phyloP scores from a whole-genome alignment of 768 basidiomycete genomes.

The Tulasnella sp. region DNA sequence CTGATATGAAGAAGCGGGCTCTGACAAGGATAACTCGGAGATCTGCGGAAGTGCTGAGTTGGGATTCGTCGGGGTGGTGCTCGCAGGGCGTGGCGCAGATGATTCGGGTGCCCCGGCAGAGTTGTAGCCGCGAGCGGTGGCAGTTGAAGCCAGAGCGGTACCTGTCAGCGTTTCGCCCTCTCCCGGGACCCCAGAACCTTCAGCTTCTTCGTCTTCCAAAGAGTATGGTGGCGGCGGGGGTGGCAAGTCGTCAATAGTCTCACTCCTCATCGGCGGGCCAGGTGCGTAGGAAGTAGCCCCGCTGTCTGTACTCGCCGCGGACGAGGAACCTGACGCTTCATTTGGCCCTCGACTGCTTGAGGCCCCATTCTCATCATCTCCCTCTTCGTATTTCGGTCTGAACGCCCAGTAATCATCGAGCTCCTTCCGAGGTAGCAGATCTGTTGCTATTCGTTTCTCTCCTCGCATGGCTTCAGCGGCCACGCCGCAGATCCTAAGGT shows the following conservation, averaged over 20 bases:
- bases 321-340: background rate
- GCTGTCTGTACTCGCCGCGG: background rate
- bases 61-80: background rate
- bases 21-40: no score
- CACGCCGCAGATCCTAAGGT: slow-evolving; percentile 68
- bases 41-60: no score
- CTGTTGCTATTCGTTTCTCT: slow-evolving; percentile 45
- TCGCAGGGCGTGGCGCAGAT: slow-evolving; percentile 36
- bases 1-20: no score
- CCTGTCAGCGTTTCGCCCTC: background rate
- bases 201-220: background rate
- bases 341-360: background rate
- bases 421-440: slow-evolving; percentile 59
- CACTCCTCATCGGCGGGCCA: slow-evolving; percentile 1
- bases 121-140: background rate
- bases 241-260: slow-evolving; percentile 8
- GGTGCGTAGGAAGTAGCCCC: background rate
- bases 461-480: slow-evolving; percentile 57
- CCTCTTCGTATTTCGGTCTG: slow-evolving; percentile 34
- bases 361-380: background rate
- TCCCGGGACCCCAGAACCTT: background rate
- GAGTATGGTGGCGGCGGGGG: slow-evolving; percentile 8
- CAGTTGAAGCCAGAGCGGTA: background rate
- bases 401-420: slow-evolving; percentile 64
- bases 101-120: slow-evolving; percentile 42